These are phyloP conservation scores for Bisporella sp. DNA, from an alignment of 2,329 filamentous ascomycete species.

Conservation along the genomic window DNA sequence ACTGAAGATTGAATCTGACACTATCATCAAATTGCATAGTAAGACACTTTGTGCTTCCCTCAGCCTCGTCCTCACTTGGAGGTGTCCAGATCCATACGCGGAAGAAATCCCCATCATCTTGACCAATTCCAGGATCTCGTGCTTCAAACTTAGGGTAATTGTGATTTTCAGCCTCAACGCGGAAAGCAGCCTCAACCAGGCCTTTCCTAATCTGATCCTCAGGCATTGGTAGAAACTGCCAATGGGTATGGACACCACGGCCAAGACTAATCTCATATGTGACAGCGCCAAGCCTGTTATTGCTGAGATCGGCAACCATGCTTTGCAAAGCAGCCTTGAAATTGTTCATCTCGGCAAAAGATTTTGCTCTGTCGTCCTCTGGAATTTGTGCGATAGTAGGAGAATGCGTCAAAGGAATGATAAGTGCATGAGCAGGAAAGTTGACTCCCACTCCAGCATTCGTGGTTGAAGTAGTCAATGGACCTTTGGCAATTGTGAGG, in stretches of 20 bases:
- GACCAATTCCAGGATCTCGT: conserved; percentile 42
- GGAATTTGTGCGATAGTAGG: conserved; percentile 66
- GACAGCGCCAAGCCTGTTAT: conserved; percentile 64
- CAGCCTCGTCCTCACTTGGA: conserved; percentile 36
- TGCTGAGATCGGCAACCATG: conserved; percentile 59
- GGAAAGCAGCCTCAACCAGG: conserved; percentile 82
- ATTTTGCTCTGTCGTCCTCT: conserved; percentile 46
- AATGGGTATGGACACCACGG: conserved; percentile 80
- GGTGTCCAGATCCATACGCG: conserved; percentile 71
- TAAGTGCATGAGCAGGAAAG: conserved; percentile 82
- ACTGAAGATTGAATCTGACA: conserved; percentile 83
- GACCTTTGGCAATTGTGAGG: conserved; percentile 86
- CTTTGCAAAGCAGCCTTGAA: conserved; percentile 72
- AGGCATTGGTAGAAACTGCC: conserved; percentile 83
- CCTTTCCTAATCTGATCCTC: conserved; percentile 60
- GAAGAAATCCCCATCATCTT: conserved; percentile 63
- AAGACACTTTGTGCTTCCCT: conserved; percentile 53
- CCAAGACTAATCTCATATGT: conserved; percentile 88
- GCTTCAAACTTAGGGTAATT: conserved; percentile 44
- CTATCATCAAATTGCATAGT: conserved; percentile 66
- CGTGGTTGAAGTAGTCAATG: conserved; percentile 64
- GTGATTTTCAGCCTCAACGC: conserved; percentile 75
- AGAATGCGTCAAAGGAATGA: conserved; percentile 80
- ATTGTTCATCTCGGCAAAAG: conserved; percentile 73
- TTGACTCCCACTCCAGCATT: conserved; percentile 58